Evolutionary conservation across 768 basidiomycete species (phyloP), one percentile per base, ranked within the genome.

Genomic region (Lentinula guzmanii): DNA sequence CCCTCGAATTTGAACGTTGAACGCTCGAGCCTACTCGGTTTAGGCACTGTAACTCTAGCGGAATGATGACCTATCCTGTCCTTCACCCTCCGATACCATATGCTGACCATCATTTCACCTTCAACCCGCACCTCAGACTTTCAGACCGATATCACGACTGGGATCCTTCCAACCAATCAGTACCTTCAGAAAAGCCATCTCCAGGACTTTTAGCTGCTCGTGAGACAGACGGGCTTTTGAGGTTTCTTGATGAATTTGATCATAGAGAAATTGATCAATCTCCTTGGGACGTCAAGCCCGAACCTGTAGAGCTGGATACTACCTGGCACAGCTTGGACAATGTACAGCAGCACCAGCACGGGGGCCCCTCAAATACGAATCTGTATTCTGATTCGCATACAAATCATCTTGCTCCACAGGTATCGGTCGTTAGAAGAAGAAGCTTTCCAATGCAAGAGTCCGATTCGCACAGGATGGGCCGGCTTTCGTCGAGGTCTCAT

Each of bases 181-280:
- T 87, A 0, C 77, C 81, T 11, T 83, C 85, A 0, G 83, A 88
- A 0, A 70, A 90, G 0, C 88, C 89, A 0, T 76, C 89, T 0
- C 89, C 90, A 6, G 89, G 89, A 70, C 85, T 93, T 65, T 90
- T 93, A 72, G 89, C 90, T 8, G 78, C 84, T 0, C 81, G 86
- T 63, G 91, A 93, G 73, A 89, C 89, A 5, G 88, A 86, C 0
- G 86, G 91, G 72, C 77, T 93, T 58, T 80, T 92, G 63, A 86
- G 87, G 60, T 93, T 93, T 70, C 83, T 93, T 70, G 90, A 93
- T 73, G 87, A 86, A 72, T 90, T 92, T 68, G 81, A 79, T 61
- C 80, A 85, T 85, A 87, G 89, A 59, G 76, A 84, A 62, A 78
- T 80, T 31, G n/a, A 61, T 65, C 1, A 79, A 79, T n/a, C 70